Percentiles rank a stretch among this genome's conserved stretches.
Evolutionary conservation across 345 rosid species (phyloP).

Genomic region (Erodium maritimum): DNA sequence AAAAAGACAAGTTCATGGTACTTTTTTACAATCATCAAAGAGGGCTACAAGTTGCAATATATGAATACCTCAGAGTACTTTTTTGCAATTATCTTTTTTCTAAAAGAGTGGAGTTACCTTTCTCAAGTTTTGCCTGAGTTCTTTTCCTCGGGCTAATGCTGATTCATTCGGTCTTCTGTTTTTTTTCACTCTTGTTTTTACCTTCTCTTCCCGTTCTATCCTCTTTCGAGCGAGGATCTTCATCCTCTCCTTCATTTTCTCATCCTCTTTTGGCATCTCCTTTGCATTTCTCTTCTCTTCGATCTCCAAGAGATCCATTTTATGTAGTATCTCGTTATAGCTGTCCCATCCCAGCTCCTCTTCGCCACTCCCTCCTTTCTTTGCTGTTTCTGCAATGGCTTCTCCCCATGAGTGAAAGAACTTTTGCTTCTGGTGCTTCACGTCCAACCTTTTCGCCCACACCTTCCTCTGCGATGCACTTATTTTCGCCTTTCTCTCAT

Average conservation of each 20-base stretch:
- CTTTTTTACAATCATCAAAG: no score
- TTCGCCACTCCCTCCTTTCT: slow-evolving; percentile 46
- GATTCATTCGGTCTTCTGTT: slow-evolving; percentile 16
- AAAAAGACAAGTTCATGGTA: no score
- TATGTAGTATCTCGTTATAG: slow-evolving; percentile 39
- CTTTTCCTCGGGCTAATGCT: slow-evolving; percentile 17
- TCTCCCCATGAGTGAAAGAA: slow-evolving; percentile 40
- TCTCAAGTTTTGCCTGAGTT: slow-evolving; percentile 39
- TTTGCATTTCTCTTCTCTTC: slow-evolving; percentile 35
- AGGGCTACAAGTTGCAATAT: no score
- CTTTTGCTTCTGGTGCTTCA: slow-evolving; percentile 31
- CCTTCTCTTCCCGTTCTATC: slow-evolving; percentile 12
- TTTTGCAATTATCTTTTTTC: no score
- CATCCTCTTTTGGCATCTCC: slow-evolving; percentile 36
- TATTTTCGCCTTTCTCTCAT: slow-evolving; percentile 55
- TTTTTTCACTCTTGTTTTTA: slow-evolving; percentile 26
- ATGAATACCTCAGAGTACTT: no score
- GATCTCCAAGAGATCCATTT: slow-evolving; percentile 34
- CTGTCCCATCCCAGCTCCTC: slow-evolving; percentile 64
- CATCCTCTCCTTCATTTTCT: slow-evolving; percentile 42
- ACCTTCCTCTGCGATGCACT: slow-evolving; percentile 34
- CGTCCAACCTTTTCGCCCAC: slow-evolving; percentile 54
- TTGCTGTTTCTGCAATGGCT: slow-evolving; percentile 55
- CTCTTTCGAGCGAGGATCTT: slow-evolving; percentile 15
- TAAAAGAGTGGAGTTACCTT: no score